Evolutionary conservation across 148 eudicot species (phyloP).

Genomic region (Dianthus caryophyllus): DNA sequence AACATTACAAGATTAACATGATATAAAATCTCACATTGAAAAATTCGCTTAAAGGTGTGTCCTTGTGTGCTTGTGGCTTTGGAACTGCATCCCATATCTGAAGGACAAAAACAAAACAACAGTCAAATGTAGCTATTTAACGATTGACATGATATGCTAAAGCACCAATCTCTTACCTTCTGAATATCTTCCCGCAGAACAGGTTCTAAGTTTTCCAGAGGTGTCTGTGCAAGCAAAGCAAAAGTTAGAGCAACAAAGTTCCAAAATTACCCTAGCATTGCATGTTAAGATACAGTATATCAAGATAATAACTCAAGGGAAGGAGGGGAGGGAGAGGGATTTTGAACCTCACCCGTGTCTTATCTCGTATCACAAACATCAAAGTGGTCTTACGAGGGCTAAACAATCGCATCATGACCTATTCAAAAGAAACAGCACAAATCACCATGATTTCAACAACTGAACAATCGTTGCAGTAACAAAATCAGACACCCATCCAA

Average conservation of each 20-base stretch:
- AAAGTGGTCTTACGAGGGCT: conserved; percentile 98
- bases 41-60: conserved; percentile 86
- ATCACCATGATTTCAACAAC: conserved; percentile 2
- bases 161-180: conserved; percentile 48
- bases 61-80: conserved; percentile 88
- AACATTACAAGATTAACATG: not conserved
- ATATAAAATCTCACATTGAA: conserved; percentile 66
- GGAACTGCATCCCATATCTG: conserved; percentile 98
- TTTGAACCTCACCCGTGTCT: conserved; percentile 66
- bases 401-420: conserved; percentile 98
- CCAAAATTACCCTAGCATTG: not conserved
- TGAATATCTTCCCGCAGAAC: conserved; percentile 89
- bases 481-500: not conserved
- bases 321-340: not conserved
- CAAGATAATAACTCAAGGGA: not conserved
- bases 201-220: conserved; percentile 90
- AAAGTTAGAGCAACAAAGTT: not conserved
- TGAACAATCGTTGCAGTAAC: not conserved
- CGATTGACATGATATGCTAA: conserved; percentile 9
- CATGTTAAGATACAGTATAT: not conserved
- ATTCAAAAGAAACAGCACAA: conserved; percentile 18
- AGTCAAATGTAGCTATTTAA: not conserved
- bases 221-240: conserved; percentile 49
- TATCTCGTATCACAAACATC: conserved; percentile 97
- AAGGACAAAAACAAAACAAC: not conserved